Base-by-base conservation (phyloP, 306 rosid species). In the Purshia tridentata region DNA sequence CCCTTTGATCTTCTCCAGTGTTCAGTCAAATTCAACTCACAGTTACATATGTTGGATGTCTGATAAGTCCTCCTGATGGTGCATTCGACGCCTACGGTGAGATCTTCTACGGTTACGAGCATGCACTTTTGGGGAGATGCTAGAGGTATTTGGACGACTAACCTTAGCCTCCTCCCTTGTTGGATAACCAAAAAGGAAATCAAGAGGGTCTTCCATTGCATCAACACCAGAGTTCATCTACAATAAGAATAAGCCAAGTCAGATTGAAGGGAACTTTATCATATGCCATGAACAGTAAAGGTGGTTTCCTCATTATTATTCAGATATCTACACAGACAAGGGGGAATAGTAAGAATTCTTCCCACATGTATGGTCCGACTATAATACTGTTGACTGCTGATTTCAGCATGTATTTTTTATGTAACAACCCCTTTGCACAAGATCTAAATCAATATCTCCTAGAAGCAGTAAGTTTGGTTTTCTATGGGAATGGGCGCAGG, bases 21-120 rank as follows among this genome's bases (percentile, higher is more conserved):
- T 35, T 72, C 37, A 12, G 49, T 72, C 80, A 59, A n/a, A 69
- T 44, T 67, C 77, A 80, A 83, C 66, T 54, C 58, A 50, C 57
- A 49, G 65, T 75, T 67, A 76, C 14, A 50, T 58, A 57, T 60
- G 63, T 9, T 78, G 77, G 11, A 81, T 45, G 67, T 77, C 64
- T 49, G 80, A 51, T 59, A 39, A 72, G 14, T 14, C 84, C 5
- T 84, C 85, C 45, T 70, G 84, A 44, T 79, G 83, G 50, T 73
- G 91, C 78, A 81, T 78, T 65, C 87, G 82, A 77, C 80, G 96
- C 81, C 84, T 87, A 3, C 90, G 91, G 71, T 81, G 90, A 76
- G 82, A 77, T 88, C 93, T 83, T 84, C 71, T 89, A 40, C 77
- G 88, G 71, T 71, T 54, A 65, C 85, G 87, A 67, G 70, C 66